These are phyloP conservation scores for Tilletia caries DNA, from an alignment of 1,284 basidiomycete species.

Conservation along the genomic window DNA sequence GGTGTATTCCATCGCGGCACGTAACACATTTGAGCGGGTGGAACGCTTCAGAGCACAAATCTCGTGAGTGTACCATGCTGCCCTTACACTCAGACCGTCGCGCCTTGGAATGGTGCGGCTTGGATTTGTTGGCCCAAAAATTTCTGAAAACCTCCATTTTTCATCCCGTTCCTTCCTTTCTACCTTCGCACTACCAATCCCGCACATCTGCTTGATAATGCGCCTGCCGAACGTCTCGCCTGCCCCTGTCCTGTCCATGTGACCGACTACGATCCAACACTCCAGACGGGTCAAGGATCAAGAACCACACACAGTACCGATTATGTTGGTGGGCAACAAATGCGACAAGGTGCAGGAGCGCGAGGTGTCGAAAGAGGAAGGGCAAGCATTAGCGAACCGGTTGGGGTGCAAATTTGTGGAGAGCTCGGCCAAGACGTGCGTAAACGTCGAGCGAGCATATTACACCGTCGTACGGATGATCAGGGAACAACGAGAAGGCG, in stretches of 20 bases:
- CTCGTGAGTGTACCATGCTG: conserved; percentile 32
- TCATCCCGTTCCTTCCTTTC: too few relatives aligned
- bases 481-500: conserved; percentile 44
- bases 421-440: conserved; percentile 55
- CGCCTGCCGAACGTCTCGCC: not conserved
- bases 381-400: conserved; percentile 48
- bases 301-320: conserved; percentile 60
- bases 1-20: conserved; percentile 54
- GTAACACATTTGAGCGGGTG: conserved; percentile 55
- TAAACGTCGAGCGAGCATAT: conserved; percentile 54
- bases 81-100: not conserved
- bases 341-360: conserved; percentile 76
- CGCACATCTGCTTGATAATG: too few relatives aligned
- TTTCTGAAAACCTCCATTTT: too few relatives aligned
- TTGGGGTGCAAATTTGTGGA: conserved; percentile 55
- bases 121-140: not conserved
- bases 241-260: not conserved
- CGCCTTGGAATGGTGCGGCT: not conserved
- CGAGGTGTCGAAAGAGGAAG: conserved; percentile 62
- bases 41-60: conserved; percentile 54
- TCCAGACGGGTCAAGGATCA: conserved; percentile 46
- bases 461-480: conserved; percentile 52
- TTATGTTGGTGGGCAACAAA: conserved; percentile 84
- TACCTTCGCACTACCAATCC: too few relatives aligned
- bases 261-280: too few relatives aligned